These are phyloP conservation scores for Leersia perrieri DNA, from an alignment of 176 grass and related monocot species.

Conservation along the genomic window DNA sequence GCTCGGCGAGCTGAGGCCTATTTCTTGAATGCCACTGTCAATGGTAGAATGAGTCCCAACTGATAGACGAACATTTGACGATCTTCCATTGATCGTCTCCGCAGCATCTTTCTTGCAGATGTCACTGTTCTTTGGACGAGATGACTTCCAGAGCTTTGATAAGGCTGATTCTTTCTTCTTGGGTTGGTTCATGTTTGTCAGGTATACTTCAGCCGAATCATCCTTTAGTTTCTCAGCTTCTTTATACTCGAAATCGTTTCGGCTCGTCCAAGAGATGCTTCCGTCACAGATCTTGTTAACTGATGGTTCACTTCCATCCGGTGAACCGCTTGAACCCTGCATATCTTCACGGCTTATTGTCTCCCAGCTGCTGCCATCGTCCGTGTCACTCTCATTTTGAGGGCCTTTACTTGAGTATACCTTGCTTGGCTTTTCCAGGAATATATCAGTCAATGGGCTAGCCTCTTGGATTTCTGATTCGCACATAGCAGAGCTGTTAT, in stretches of 20 bases:
- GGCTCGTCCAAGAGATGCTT: conserved; percentile 55
- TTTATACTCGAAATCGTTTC: conserved; percentile 32
- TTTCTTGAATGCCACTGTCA: conserved; percentile 60
- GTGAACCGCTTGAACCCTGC: conserved; percentile 67
- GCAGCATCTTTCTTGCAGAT: conserved; percentile 55
- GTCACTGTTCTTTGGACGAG: conserved; percentile 61
- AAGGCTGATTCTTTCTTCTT: conserved; percentile 90
- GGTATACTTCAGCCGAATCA: conserved; percentile 25
- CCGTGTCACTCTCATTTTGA: conserved; percentile 51
- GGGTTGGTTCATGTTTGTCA: conserved; percentile 46
- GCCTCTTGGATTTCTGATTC: conserved; percentile 65
- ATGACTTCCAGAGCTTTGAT: conserved; percentile 84
- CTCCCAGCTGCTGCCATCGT: conserved; percentile 89
- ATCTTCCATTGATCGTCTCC: conserved; percentile 50
- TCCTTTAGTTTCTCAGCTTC: conserved; percentile 46
- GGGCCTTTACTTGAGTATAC: conserved; percentile 39
- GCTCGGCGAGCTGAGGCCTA: conserved; percentile 56
- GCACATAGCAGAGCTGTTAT: conserved; percentile 41
- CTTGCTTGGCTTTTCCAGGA: conserved; percentile 59
- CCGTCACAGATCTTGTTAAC: conserved; percentile 68
- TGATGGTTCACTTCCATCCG: conserved; percentile 65
- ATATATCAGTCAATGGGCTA: conserved; percentile 68
- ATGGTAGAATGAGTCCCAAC: conserved; percentile 57
- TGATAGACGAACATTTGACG: conserved; percentile 57
- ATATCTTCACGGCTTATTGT: conserved; percentile 77